Conservation (phyloP, 2,329 filamentous ascomycete genomes). For the Beauveria sp. region DNA sequence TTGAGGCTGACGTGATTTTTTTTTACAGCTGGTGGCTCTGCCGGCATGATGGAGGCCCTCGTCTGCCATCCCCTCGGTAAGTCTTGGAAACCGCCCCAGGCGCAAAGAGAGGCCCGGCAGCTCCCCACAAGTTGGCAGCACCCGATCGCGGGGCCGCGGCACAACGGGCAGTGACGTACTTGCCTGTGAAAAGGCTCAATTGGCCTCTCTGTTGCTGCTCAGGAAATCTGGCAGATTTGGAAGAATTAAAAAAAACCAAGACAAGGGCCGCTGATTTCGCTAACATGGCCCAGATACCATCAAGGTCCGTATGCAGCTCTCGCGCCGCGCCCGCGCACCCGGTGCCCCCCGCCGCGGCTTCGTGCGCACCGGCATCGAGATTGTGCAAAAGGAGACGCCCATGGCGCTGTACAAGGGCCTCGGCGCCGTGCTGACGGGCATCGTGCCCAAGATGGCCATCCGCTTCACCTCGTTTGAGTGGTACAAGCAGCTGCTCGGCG, state of each 20-base stretch:
- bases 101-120: conserved; percentile 1
- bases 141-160: conserved; percentile 4
- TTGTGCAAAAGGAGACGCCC: conserved; percentile 83
- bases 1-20: conserved; percentile 15
- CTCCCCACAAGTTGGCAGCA: conserved; percentile 3
- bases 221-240: neutral
- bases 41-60: conserved; percentile 98
- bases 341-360: conserved; percentile 86
- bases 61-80: conserved; percentile 87
- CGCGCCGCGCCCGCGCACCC: conserved; percentile 71
- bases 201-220: neutral
- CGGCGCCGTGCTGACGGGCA: conserved; percentile 92
- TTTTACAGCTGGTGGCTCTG: conserved; percentile 75
- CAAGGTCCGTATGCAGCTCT: conserved; percentile 99
- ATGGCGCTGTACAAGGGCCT: conserved; percentile 95
- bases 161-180: neutral
- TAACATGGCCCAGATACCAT: conserved; percentile 63
- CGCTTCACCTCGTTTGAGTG: conserved; percentile 95
- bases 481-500: conserved; percentile 79
- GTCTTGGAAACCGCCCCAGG: conserved; percentile 17
- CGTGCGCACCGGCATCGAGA: conserved; percentile 74
- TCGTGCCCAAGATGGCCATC: conserved; percentile 98
- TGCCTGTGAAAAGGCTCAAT: neutral
- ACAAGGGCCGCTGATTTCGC: neutral
- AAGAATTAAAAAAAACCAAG: neutral